Evolutionary conservation across 2,329 filamentous ascomycete species (phyloP), one percentile per base, ranked within the genome.

Genomic region (Calonectria pseudoturangicola): DNA sequence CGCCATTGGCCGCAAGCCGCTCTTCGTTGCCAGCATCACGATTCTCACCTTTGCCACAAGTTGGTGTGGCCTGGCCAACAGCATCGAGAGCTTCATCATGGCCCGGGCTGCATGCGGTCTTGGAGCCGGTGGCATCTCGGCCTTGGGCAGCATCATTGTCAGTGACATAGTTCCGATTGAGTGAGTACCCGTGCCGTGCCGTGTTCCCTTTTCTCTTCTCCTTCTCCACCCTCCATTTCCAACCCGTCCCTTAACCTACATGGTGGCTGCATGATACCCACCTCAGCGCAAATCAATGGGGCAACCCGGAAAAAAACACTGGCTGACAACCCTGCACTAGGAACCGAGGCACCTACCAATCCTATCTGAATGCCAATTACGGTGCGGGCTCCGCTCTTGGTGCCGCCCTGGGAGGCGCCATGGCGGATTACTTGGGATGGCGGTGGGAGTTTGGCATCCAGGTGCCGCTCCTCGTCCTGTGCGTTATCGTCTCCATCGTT

Each of bases 101-200:
- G 94, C 93, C 36, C 85, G 94, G 75, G 93, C 93, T 0, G 84
- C 93, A 8, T 94, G 93, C 73, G 94, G 94, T 0, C 82, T 96
- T 4, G 94, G 93, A 1, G 94, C 93, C 0, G 94, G 93, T 0
- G 93, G 93, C 0, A 87, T 93, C 62, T 89, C 94, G 83, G 90
- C 92, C 1, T 87, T 95, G 85, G 92, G 90, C 2, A 91, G 88
- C 7, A 94, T 95, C 68, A 91, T 95, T 73, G 91, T 92, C 21
- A 93, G 92, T 70, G 93, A 95, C 81, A 84, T 95, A 60, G 93
- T 96, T 43, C 92, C 92, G 1, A 93, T 95, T 75, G 90, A 93
- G 85, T 92, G 86, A 82, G 86, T 86, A 33, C 36, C 18, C 25
- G 54, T 41, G n/a, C 39, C 54, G 54, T 60, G 54, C 54, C 25